Conservation (phyloP, 2,329 filamentous ascomycete genomes). For the Stachybotrys chartarum region DNA sequence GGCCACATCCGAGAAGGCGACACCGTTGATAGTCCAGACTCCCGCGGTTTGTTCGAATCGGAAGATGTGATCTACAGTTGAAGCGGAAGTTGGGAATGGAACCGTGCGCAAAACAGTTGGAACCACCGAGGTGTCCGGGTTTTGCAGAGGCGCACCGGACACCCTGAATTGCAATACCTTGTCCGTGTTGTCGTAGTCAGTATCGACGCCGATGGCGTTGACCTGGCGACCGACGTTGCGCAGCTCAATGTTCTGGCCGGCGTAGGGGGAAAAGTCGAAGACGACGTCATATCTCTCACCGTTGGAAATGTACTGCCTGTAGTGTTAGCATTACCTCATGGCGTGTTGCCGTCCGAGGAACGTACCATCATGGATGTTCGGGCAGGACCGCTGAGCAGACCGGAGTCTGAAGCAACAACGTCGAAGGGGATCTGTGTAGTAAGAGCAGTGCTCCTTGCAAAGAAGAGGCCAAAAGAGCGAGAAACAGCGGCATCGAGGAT, state of each 20-base stretch:
- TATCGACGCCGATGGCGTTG: slow-evolving; percentile 29
- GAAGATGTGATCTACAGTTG: slow-evolving; percentile 33
- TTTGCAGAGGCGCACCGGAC: slow-evolving; percentile 20
- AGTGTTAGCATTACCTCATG: slow-evolving; percentile 11
- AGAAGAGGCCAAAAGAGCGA: slow-evolving; percentile 39
- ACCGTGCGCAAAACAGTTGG: slow-evolving; percentile 27
- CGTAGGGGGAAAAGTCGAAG: slow-evolving; percentile 45
- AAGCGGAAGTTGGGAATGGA: slow-evolving; percentile 26
- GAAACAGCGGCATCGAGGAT: slow-evolving; percentile 43
- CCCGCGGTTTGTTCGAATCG: slow-evolving; percentile 34
- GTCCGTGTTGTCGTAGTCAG: slow-evolving; percentile 43
- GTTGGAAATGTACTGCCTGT: slow-evolving; percentile 33
- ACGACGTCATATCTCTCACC: slow-evolving; percentile 53
- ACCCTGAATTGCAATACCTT: slow-evolving; percentile 47
- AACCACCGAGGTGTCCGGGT: slow-evolving; percentile 24
- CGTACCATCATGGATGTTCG: too few species aligned
- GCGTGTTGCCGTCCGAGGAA: too few species aligned
- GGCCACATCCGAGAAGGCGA: slow-evolving; percentile 32
- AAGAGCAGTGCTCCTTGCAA: slow-evolving; percentile 24
- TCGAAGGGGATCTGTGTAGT: slow-evolving; percentile 33
- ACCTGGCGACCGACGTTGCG: slow-evolving; percentile 16
- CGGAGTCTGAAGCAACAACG: slow-evolving; percentile 47
- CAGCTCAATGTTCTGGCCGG: slow-evolving; percentile 38
- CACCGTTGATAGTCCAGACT: slow-evolving; percentile 44
- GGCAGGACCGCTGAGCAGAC: slow-evolving; percentile 37